Evolutionary conservation across 352 stramenopile species (phyloP).

Genomic region (Globisporangium camurandrum): DNA sequence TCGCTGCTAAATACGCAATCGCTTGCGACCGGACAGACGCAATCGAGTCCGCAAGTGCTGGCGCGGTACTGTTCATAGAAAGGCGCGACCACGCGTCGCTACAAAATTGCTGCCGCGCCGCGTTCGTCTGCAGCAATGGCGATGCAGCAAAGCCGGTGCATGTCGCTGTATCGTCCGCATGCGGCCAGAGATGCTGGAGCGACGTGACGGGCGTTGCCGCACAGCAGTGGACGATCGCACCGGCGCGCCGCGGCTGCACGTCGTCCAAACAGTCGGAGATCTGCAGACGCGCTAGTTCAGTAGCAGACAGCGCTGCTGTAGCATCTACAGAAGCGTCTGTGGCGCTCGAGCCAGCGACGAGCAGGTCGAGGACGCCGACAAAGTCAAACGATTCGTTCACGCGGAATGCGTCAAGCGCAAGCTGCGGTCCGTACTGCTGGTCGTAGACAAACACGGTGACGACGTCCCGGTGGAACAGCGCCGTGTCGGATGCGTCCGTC

Average conservation of each 20-base stretch:
- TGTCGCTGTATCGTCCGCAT: conserved; percentile 16
- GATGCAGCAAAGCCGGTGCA: conserved; percentile 22
- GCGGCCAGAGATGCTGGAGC: conserved; percentile 44
- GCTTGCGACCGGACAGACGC: conserved; percentile 25
- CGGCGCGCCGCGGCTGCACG: conserved; percentile 42
- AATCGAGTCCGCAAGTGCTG: conserved; percentile 6
- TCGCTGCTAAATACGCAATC: conserved; percentile 36
- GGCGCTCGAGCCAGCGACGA: conserved; percentile 28
- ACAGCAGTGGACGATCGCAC: conserved; percentile 64
- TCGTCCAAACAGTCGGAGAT: conserved; percentile 58
- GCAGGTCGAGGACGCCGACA: conserved; percentile 60
- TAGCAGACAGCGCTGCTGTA: conserved; percentile 10
- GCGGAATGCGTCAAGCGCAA: conserved; percentile 49
- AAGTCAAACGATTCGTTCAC: conserved; percentile 85
- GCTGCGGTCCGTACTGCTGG: conserved; percentile 40
- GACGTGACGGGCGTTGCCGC: conserved; percentile 24
- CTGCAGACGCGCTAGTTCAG: conserved; percentile 44
- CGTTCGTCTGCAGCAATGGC: conserved; percentile 22
- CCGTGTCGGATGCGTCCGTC: neutral
- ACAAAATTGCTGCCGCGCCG: conserved; percentile 25
- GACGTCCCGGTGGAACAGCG: conserved; percentile 17
- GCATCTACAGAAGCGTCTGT: conserved; percentile 5
- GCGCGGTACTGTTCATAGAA: conserved; percentile 3
- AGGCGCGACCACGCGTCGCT: conserved; percentile 24
- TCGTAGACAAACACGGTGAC: conserved; percentile 75